Evolutionary conservation across 331 rosid genomes (phyloP), one percentile per base, ranked within the genome.

Genomic region (Quercus lobata): DNA sequence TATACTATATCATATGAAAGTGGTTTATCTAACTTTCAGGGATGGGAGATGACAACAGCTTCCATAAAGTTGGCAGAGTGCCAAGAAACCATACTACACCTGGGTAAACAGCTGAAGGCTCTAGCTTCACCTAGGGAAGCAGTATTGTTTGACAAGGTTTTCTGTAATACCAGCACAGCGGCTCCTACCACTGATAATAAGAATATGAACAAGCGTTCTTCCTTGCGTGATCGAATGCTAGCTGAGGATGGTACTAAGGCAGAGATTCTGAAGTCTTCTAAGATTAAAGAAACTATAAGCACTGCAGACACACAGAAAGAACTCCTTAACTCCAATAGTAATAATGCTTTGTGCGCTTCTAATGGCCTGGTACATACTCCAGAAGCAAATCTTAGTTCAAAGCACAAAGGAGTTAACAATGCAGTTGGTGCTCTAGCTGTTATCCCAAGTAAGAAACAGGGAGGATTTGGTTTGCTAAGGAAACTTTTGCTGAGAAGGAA

Each of bases 381-480:
- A 19, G 83, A 76, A 76, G 82, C 72, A 27, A 18, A 71, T 73
- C 72, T 56, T 8, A 57, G 82, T 41, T 83, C 80, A 72, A 86
- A 83, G 75, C 58, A 76, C 72, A 80, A 79, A 71, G 82, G 65
- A 56, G 66, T 76, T 69, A 73, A 54, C 82, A 83, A 29, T 49
- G 76, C 76, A 21, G 71, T 18, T 29, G 85, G 88, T 21, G 27
- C 83, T 70, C 65, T 81, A 72, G 82, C 91, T 44, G 73, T 92
- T 68, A 86, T 89, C n/a, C 76, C 89, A 0, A 61, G 80, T 74
- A 91, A 85, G 78, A 91, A 87, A 75, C 89, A 79, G 24, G 87
- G 91, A 56, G 83, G 83, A 27, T 88, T 89, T 71, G 90, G 84
- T 83, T 88, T 92, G 61, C 87, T 92, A 56, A 83, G 81, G 92